Base-by-base conservation (phyloP, 371 early-diverging fungal species). In the Rhizopus delemar region DNA sequence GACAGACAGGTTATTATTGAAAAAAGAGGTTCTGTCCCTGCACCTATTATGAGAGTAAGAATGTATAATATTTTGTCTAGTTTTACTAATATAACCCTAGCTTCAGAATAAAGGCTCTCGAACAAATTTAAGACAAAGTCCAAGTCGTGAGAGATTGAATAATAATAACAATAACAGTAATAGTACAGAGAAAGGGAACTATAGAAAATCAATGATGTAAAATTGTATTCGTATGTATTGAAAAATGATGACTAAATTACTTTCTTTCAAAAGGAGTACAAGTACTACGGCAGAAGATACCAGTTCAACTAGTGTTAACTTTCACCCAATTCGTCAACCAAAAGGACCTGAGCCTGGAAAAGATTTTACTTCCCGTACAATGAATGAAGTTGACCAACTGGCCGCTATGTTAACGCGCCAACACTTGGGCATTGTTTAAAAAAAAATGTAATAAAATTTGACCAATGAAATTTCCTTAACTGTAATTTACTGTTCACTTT, bases 241-340 rank as follows among this genome's bases (percentile, higher is more conserved):
- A 28, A 51, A n/a, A 33, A 4, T n/a, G n/a, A 6, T 15, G 6
- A 15, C 22, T 51, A 36, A 36, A 16, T 4, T 3, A 35, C 9
- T 8, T 12, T 35, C 22, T n/a, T 38, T 15, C 12, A 29, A 31
- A 39, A 64, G 64, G 64, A 64, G 64, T 32, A 64, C 59, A 5
- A 64, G 64, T 29, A 64, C 62, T 13, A 54, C 67, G 46, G 56
- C 63, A 35, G 59, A 39, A 33, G 36, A 32, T 5, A 13, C 46
- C 33, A 33, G 36, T 16, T 16, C 46, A 38, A 51, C 36, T 22
- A 28, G 41, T 33, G 41, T 29, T 31, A 58, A 69, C 54, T 74
- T 83, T 53, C 78, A 76, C 55, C 86, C 86, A 35, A 75, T 84
- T 61, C 81, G 86, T 52, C 85, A 84, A 57, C 86, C 86, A 50